A percentile compares a stretch with the other conserved stretches of the same genome.
Conservation (phyloP, 345 rosid species). For the Eucalyptus albens region DNA sequence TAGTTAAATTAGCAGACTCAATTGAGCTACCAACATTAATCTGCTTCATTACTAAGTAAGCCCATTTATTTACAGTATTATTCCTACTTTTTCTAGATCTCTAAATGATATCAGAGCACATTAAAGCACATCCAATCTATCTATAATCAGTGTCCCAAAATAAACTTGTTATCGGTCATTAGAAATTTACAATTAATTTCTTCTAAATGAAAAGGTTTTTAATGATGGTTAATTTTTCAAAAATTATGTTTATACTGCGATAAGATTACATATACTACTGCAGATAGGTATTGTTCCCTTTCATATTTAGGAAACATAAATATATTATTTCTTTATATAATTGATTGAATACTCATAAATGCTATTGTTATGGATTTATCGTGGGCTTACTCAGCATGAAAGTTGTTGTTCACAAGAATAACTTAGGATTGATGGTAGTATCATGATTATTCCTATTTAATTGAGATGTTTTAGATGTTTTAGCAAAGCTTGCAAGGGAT, state of each 20-base stretch:
- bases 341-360: neutral
- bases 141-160: neutral
- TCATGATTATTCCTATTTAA: neutral
- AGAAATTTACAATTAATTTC: neutral
- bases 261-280: neutral
- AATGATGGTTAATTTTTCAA: neutral
- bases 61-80: neutral
- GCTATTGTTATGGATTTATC: neutral
- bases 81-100: neutral
- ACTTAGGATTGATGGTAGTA: neutral
- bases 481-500: neutral
- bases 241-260: neutral
- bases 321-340: neutral
- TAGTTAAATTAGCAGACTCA: neutral
- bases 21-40: neutral
- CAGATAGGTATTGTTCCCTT: neutral
- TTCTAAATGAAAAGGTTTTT: neutral
- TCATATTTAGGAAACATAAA: neutral
- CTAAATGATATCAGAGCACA: neutral
- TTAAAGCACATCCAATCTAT: neutral
- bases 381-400: neutral
- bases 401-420: neutral
- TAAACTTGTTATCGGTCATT: neutral
- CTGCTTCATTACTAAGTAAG: neutral
- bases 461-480: neutral